Evolutionary conservation across 768 basidiomycete species (phyloP).

Genomic region (Podaxis pistillaris): DNA sequence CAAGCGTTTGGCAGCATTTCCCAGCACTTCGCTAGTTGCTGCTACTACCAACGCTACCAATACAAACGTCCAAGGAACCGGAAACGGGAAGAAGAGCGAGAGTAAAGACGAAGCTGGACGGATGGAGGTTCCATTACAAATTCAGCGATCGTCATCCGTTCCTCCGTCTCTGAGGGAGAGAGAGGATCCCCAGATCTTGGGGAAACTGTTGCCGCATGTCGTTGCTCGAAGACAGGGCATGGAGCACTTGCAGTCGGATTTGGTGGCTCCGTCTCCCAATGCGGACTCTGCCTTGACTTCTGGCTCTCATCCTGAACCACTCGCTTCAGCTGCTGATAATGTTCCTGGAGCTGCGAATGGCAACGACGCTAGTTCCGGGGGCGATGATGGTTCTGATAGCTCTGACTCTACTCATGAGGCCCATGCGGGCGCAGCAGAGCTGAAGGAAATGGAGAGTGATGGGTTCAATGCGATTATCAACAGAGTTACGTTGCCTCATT

Average conservation of each 20-base stretch:
- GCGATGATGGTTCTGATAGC: neutral
- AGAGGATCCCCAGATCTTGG: slow-evolving; percentile 15
- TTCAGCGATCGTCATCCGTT: slow-evolving; percentile 17
- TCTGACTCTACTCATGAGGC: neutral
- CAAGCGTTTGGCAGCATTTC: slow-evolving; percentile 52
- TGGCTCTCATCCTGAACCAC: neutral
- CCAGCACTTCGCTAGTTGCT: slow-evolving; percentile 13
- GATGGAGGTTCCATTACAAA: neutral
- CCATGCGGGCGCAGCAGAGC: neutral
- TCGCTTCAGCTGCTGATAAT: neutral
- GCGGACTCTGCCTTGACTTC: neutral
- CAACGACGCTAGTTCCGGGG: neutral
- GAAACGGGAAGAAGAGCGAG: neutral
- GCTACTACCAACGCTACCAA: neutral
- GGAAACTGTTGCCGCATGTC: slow-evolving; percentile 8
- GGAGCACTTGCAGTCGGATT: slow-evolving; percentile 12
- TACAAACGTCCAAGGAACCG: neutral
- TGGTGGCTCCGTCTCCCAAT: neutral
- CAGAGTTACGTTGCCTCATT: neutral
- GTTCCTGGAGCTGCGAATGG: neutral
- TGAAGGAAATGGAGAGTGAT: slow-evolving; percentile 9
- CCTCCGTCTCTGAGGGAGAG: slow-evolving; percentile 18
- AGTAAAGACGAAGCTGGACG: neutral
- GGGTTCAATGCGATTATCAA: slow-evolving; percentile 10
- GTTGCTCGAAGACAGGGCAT: slow-evolving; percentile 16